A percentile compares a stretch with the other conserved stretches of the same genome.
Evolutionary conservation across 768 basidiomycete species (phyloP).

Genomic region (Lactarius trivialis): DNA sequence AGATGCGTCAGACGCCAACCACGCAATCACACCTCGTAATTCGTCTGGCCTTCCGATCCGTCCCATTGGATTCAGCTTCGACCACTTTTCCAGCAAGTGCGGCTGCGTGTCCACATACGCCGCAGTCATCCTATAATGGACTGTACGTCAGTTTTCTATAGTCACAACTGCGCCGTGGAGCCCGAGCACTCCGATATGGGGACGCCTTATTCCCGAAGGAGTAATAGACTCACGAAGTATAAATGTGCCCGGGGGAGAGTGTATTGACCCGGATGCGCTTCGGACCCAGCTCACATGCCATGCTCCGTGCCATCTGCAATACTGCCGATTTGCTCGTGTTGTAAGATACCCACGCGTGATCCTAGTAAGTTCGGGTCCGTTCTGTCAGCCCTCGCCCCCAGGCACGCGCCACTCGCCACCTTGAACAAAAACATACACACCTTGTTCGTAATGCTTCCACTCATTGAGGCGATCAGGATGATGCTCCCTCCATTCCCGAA

Average conservation of each 20-base stretch:
- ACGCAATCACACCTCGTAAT: slow-evolving; percentile 60
- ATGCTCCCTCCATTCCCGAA: slow-evolving; percentile 36
- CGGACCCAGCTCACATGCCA: slow-evolving; percentile 72
- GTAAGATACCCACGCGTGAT: slow-evolving; percentile 70
- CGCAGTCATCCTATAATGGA: slow-evolving; percentile 57
- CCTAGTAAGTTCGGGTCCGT: slow-evolving; percentile 35
- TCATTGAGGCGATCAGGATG: slow-evolving; percentile 40
- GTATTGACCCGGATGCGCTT: slow-evolving; percentile 67
- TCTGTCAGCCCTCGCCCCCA: background rate
- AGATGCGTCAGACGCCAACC: slow-evolving; percentile 71
- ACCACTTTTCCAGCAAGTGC: slow-evolving; percentile 59
- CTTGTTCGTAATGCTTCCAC: slow-evolving; percentile 53
- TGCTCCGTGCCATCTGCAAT: slow-evolving; percentile 72
- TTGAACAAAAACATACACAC: slow-evolving; percentile 31
- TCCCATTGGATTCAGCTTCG: slow-evolving; percentile 59
- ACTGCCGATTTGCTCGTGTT: slow-evolving; percentile 75
- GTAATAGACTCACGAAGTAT: slow-evolving; percentile 39
- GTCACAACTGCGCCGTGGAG: slow-evolving; percentile 7
- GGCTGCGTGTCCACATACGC: slow-evolving; percentile 62
- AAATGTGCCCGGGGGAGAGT: slow-evolving; percentile 71
- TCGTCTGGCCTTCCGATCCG: slow-evolving; percentile 69
- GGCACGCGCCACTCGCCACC: background rate
- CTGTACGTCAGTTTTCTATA: background rate
- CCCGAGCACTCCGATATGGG: background rate
- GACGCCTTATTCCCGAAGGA: background rate